phyloP scores from a whole-genome alignment of 1,139 yeast genomes.

The Suhomyces guaymorum region DNA sequence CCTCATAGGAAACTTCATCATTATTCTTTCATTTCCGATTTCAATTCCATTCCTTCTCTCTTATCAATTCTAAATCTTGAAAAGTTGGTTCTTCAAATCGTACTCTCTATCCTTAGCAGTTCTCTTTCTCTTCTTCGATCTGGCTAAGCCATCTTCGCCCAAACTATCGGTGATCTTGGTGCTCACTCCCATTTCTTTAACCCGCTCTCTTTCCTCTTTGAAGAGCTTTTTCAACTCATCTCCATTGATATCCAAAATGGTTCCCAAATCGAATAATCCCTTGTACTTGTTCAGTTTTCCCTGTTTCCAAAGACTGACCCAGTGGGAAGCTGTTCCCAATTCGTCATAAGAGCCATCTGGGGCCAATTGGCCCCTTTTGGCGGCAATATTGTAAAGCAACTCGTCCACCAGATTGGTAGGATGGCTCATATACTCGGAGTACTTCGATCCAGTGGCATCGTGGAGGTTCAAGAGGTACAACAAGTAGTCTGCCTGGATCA shows the following conservation, averaged over 20 bases:
- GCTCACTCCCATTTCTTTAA: constrained; percentile 31
- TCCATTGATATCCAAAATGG: constrained; percentile 33
- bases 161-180: constrained; percentile 34
- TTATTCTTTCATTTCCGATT: too few species aligned
- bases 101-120: constrained; percentile 50
- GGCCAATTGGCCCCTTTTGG: constrained; percentile 36
- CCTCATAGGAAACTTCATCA: too few species aligned
- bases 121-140: constrained; percentile 38
- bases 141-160: constrained; percentile 45
- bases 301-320: constrained; percentile 68
- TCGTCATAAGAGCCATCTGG: constrained; percentile 49
- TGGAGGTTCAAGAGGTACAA: constrained; percentile 72
- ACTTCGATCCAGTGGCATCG: constrained; percentile 47
- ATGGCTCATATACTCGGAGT: constrained; percentile 47
- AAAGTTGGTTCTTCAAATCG: constrained; percentile 42
- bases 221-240: constrained; percentile 27
- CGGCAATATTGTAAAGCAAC: constrained; percentile 58
- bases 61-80: constrained; percentile 38
- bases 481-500: constrained; percentile 83
- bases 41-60: too few species aligned
- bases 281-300: constrained; percentile 44
- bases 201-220: constrained; percentile 34
- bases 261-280: constrained; percentile 41
- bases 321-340: constrained; percentile 63
- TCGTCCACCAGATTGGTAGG: constrained; percentile 79